Base-by-base conservation (phyloP, 208 protist species). In the Acanthamoeba castellanii region DNA sequence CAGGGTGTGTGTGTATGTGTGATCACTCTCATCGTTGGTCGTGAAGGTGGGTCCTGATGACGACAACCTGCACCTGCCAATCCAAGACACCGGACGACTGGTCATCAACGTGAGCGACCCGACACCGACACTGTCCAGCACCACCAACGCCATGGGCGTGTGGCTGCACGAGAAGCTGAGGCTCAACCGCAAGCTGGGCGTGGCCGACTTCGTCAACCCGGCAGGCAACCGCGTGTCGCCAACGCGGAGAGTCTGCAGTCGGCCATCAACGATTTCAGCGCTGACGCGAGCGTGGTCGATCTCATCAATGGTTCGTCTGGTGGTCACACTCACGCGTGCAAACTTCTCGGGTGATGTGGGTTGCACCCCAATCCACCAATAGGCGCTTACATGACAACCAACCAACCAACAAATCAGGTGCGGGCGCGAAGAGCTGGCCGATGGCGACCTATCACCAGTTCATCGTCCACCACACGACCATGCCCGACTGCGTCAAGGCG, bases 151-250 rank as follows among this genome's bases (percentile, higher is more conserved):
- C 14, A 78, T 78, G 70, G 70, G 70, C 70, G 37, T 78, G 37
- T 78, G 70, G 70, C 70, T 78, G 22, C 30, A 78, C 70, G 70
- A 78, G 70, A 78, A 78, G 70, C 32, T 78, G 70, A 34, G 70
- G 37, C 6, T 45, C 37, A 34, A 78, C 11, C 70, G 70, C 16
- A 78, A 78, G 70, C 32, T 78, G 70, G 70, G n/a, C 30, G n/a
- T 78, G 30, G 25, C 70, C 30, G 70, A 78, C 37, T 45, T 78
- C 9, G 1, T 18, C 1, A 78, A 78, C 30, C 37, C 37, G 70
- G 70, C 70, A 1, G 70, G 70, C 70, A 78, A 78, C 37, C 70
- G 70, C n/a, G 70, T 78, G 70, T 30, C 70, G n/a, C 70, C 70
- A 34, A 6, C 30, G 25, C n/a, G 9, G 70, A 37, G 70, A 47